Conservation (phyloP, 331 rosid genomes). For the Rhamnella rubrinervis region DNA sequence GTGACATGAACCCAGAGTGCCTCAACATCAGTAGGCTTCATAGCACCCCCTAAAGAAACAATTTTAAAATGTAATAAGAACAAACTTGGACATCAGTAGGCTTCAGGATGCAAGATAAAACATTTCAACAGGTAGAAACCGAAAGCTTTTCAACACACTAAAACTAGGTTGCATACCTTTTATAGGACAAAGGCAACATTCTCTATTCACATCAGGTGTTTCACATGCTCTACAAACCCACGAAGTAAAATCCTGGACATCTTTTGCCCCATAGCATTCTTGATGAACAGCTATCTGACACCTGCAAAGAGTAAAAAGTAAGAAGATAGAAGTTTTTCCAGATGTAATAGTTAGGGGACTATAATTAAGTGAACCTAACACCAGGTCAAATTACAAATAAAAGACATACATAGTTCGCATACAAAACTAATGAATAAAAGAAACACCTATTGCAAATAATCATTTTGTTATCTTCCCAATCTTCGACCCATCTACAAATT, state of each 20-base stretch:
- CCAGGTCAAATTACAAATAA: conserved; percentile 6
- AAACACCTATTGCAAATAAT: conserved; percentile 91
- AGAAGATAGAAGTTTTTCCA: not conserved
- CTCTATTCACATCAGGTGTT: conserved; percentile 80
- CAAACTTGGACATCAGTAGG: conserved; percentile 13
- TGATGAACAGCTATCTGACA: conserved; percentile 99
- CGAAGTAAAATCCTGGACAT: conserved; percentile 84
- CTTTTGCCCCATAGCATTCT: conserved; percentile 93
- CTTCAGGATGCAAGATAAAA: not conserved
- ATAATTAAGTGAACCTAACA: conserved; percentile 6
- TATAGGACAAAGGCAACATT: conserved; percentile 98
- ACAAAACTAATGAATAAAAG: conserved; percentile 18
- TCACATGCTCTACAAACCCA: conserved; percentile 99
- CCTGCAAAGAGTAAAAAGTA: conserved; percentile 41
- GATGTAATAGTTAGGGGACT: not conserved
- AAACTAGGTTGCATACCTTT: conserved; percentile 54
- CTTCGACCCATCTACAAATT: conserved; percentile 98
- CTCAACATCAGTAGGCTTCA: conserved; percentile 95
- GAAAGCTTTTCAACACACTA: not conserved
- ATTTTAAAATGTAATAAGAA: conserved; percentile 14
- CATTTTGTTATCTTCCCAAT: conserved; percentile 95
- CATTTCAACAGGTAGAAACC: too few species aligned
- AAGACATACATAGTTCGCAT: conserved; percentile 4
- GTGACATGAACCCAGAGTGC: conserved; percentile 89
- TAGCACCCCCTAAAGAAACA: conserved; percentile 80